Base-by-base conservation (phyloP, 108 stramenopile genomes). In the Cylindrotheca fusiformis region DNA sequence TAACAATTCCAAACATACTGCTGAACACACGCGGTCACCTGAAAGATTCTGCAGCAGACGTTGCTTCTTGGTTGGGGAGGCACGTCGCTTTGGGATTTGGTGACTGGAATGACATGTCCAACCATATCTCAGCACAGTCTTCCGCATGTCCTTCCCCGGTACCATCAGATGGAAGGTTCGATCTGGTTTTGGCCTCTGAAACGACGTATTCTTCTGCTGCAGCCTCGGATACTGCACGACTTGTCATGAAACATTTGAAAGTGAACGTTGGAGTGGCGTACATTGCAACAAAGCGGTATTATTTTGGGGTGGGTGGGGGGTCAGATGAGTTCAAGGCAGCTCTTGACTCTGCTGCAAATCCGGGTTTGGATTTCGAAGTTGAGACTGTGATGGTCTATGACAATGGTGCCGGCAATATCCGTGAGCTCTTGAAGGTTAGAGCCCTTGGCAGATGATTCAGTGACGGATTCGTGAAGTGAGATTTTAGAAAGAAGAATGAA, bases 271-370 rank as follows among this genome's bases (percentile, higher is more conserved):
- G 91, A 22, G 52, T 82, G 23, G 91, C 81, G 8, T 74, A 76
- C 5, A 79, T 93, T 23, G 86, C 88, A 32, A 84, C 83, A 3
- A 93, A 93, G 68, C 80, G 91, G 1, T 93, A 86, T 52, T 93
- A 93, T 78, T 93, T 93, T 74, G 91, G 91, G 30, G 84, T 89
- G 0, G 88, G 91, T 48, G 91, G 91, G 25, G 91, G 91, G 10
- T 74, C 85, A 1, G 83, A 86, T 69, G 71, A 67, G 8, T 85
- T 85, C 32, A 21, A 45, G 3, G 55, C 55, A 33, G 74, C 76
- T 10, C 17, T 60, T 1, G 14, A 21, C 26, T n/a, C 41, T 12
- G 19, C 17, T 17, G n/a, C 10, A 22, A 31, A 27, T 26, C 47
- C 63, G 22, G 45, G 29, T 28, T n/a, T 45, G 1, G 10, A 27